These are phyloP conservation scores for Russula olivacea DNA, from an alignment of 768 basidiomycete species.

Conservation along the genomic window DNA sequence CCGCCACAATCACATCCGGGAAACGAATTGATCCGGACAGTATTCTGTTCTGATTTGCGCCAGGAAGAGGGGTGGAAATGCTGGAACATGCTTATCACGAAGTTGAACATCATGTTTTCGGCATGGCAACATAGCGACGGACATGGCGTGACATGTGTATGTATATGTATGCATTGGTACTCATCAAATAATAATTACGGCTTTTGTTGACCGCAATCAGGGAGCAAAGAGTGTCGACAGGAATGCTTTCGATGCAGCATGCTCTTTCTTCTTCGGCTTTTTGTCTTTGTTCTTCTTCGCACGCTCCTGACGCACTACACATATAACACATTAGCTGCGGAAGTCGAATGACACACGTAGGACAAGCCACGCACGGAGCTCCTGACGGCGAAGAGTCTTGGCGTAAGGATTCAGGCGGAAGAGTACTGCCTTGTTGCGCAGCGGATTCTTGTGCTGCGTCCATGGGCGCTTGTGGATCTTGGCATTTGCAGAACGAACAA, in stretches of 20 bases:
- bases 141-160: constrained; percentile 12
- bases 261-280: constrained; percentile 58
- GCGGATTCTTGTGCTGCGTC: constrained; percentile 99
- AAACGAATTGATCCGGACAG: background rate
- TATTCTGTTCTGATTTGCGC: constrained; percentile 12
- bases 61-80: constrained; percentile 12
- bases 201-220: constrained; percentile 37
- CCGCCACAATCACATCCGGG: constrained; percentile 20
- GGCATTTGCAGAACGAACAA: constrained; percentile 84
- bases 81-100: constrained; percentile 21
- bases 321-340: constrained; percentile 9
- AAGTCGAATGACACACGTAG: background rate
- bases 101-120: constrained; percentile 25
- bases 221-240: constrained; percentile 79
- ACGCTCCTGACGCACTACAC: constrained; percentile 73
- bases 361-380: constrained; percentile 58
- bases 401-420: constrained; percentile 99
- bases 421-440: constrained; percentile 87
- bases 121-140: constrained; percentile 26
- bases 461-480: constrained; percentile 88
- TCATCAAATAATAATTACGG: constrained; percentile 9
- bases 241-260: constrained; percentile 76
- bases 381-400: constrained; percentile 85
- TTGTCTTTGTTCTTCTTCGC: constrained; percentile 51
- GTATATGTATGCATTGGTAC: constrained; percentile 7